Evolutionary conservation across 768 basidiomycete species (phyloP), one percentile per base, ranked within the genome.

Genomic region (Trametes maxima): DNA sequence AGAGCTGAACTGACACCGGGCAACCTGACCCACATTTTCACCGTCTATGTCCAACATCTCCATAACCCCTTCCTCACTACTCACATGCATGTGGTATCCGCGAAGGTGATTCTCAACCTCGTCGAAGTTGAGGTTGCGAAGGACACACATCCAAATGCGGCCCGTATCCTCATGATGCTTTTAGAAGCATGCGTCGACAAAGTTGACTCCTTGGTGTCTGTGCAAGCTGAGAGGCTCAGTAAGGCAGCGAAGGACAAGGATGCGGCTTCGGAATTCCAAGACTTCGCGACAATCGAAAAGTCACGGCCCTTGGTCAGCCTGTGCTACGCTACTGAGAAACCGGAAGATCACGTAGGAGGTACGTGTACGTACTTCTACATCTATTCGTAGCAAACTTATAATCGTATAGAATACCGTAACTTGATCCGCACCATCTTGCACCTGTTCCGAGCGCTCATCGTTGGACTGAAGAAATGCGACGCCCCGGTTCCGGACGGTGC

Each of bases 21-120:
- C 10, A 95, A 96, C 68, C 78, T 98, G 19, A 80, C 85, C 4
- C 84, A 85, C 17, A 85, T 96, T 58, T 86, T 94, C 24, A 86
- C 90, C 67, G 85, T 92, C 54, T 97, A 92, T 72, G 91, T 94
- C 1, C 86, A 88, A 50, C 86, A 93, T 69, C 84, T 97, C 51
- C 96, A 98, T 75, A 94, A 97, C 70, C 84, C 92, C 1, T 86
- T 90, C 19, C 82, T 95, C 47, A 82, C 85, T 10, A 87, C 83
- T 66, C 87, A 84, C 57, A 85, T 95, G 36, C 95, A 98, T 69
- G 92, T 92, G 13, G 81, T 98, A 71, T 93, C 92, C 65, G 89
- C 90, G 54, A 98, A 98, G 74, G 87, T 97, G 77, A 87, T 98
- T 72, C 90, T 94, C 69, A 91, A 90, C 63, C 81, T 97, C 49